Evolutionary conservation across 176 grass and related monocot species (phyloP), one percentile per base, ranked within the genome.

Genomic region (Coix lacrymajobi): DNA sequence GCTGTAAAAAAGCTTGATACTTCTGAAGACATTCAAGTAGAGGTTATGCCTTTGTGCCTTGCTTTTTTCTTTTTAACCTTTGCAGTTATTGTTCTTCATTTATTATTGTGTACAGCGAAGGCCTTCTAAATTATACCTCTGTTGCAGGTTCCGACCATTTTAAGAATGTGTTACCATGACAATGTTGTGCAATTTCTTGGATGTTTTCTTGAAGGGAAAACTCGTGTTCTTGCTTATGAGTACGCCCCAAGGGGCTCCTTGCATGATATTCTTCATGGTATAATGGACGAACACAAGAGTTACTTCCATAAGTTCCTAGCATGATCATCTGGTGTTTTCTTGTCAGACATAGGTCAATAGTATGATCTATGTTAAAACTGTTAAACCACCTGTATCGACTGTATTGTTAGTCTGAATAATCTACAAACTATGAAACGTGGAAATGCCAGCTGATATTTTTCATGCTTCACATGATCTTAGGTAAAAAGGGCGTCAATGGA

Each of bases 181-280:
- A 92, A 89, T 54, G 79, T 92, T 11, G 58, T 89, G 4, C 43
- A 81, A 52, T 67, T 92, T 51, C 83, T 89, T 49, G 86, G 90
- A 49, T 92, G 83, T 66, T 86, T 48, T 62, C 16, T 86, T 7
- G 73, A 92, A 15, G 86, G 67, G 48, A 52, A 43, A 62, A 68
- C 57, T 4, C 76, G 81, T 54, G 77, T 88, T 79, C 89, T 54
- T 8, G 19, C 49, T 54, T 54, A 54, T 54, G 19, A 54, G 46
- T 49, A 49, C 5, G 16, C 46, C 46, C 46, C 46, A 49, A 19
- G 46, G 46, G 46, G 51, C 51, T 56, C 56, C 56, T 60, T 60
- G 22, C 37, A 56, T 51, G 14, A 72, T 30, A 46, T 28, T 36
- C 41, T 73, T 31, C 70, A 5, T 4, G 14, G 45, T 19, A 49